Evolutionary conservation across 2,329 filamentous ascomycete species (phyloP).

Genomic region (Exophiala phaeomuriformis): DNA sequence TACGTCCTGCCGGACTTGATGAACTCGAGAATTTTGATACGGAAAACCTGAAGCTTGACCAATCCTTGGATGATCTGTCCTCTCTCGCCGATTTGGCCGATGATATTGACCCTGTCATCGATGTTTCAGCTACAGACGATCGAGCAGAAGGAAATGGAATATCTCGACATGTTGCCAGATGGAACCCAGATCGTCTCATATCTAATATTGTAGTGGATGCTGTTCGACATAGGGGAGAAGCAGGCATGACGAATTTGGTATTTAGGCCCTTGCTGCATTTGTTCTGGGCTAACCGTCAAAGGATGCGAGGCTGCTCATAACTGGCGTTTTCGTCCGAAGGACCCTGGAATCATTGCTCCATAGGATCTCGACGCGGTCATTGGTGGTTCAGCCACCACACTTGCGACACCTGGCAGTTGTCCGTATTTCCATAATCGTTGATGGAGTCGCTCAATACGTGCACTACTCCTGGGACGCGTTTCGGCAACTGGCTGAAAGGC

Average conservation of each 20-base stretch:
- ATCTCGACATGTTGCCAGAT: constrained; percentile 42
- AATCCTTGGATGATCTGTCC: constrained; percentile 9
- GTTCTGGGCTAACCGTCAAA: constrained; percentile 2
- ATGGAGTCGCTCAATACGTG: constrained; percentile 46
- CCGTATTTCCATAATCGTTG: constrained; percentile 45
- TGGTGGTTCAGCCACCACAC: constrained; percentile 51
- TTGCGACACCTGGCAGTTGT: constrained; percentile 52
- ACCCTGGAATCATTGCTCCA: constrained; percentile 48
- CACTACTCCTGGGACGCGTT: constrained; percentile 51
- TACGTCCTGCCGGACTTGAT: constrained; percentile 36
- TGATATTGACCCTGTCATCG: constrained; percentile 9
- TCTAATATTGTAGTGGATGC: constrained; percentile 48
- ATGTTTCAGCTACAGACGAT: constrained; percentile 22
- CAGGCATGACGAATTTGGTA: constrained; percentile 45
- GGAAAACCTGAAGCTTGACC: constrained; percentile 9
- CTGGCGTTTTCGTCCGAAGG: constrained; percentile 48
- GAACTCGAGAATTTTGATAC: constrained; percentile 39
- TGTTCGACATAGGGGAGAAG: constrained; percentile 40
- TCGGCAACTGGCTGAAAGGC: constrained; percentile 45
- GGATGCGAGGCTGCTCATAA: constrained; percentile 33
- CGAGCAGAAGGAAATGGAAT: constrained; percentile 1
- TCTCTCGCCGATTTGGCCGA: constrained; percentile 15
- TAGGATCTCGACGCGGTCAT: constrained; percentile 50
- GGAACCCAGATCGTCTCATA: constrained; percentile 48
- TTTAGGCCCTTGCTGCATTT: neutral